Evolutionary conservation across 1,284 basidiomycete species (phyloP), one percentile per base, ranked within the genome.

Genomic region (Moesziomyces antarcticus): DNA sequence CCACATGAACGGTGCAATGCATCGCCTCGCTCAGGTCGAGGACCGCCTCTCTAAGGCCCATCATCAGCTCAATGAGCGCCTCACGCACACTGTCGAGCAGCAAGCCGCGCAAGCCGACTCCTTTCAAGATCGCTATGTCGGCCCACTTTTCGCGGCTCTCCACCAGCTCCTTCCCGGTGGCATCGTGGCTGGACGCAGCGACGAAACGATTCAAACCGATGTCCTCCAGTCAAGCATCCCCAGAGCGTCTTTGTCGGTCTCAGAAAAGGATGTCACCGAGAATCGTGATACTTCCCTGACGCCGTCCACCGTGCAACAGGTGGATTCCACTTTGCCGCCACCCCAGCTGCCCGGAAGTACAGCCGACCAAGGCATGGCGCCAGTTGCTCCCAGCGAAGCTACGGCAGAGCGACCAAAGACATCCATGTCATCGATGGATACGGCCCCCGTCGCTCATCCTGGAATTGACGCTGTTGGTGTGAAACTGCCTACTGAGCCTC

Each of bases 21-120:
- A 50, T 21, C 18, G 35, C 10, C 16, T 54, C 16, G 1, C 22
- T 16, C 50, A 58, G 8, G 43, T 65, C 35, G 51, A 65, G 27
- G n/a, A 14, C 0, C 56, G 40, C 7, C n/a, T 55, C 2, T 8
- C 37, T 7, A 35, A 14, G 0, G 62, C 56, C 43, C 56, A 65
- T 30, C 35, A 21, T 20, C 56, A 58, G 43, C 56, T 65, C 21
- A 40, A 22, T 6, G 52, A 65, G 7, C 24, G n/a, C 0, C 30
- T 52, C 20, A 55, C 13, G 2, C 20, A 58, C 21, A 10, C 37
- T 4, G 7, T 55, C 0, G 13, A 21, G 5, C 46, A 56, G 22
- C 60, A 65, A 41, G 37, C 27, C 8, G 21, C 3, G 0, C 21
- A 50, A 43, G 55, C 58, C 13, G 47, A 50, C 21, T 27, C 40